A percentile compares a stretch with the other conserved stretches of the same genome.
Conservation (phyloP, 345 rosid genomes). For the Rhizophora apiculata region DNA sequence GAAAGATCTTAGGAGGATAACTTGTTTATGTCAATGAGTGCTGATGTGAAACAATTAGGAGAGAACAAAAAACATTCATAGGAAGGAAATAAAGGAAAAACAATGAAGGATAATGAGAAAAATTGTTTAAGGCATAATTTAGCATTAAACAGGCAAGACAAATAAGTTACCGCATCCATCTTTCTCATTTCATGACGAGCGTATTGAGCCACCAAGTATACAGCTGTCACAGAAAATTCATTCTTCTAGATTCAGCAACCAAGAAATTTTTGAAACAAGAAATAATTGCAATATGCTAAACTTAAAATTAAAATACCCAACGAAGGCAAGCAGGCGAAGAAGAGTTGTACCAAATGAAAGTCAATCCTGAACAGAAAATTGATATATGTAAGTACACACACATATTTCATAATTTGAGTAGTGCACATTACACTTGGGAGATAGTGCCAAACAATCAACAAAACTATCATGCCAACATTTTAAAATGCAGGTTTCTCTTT, state of each 20-base stretch:
- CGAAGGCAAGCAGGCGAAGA: slow-evolving; percentile 92
- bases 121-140: background rate
- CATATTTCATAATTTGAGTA: background rate
- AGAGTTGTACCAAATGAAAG: slow-evolving; percentile 91
- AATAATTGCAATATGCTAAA: slow-evolving; percentile 11
- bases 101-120: slow-evolving; percentile 1
- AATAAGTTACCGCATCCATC: slow-evolving; percentile 70
- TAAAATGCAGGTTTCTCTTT: background rate
- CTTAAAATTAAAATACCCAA: slow-evolving; percentile 50
- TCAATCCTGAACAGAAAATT: slow-evolving; percentile 60
- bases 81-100: background rate
- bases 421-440: background rate
- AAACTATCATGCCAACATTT: background rate
- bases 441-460: background rate
- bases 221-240: slow-evolving; percentile 48
- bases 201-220: slow-evolving; percentile 81
- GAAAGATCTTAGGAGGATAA: no score
- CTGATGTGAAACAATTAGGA: no score
- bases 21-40: no score
- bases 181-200: slow-evolving; percentile 74
- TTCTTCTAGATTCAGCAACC: slow-evolving; percentile 27
- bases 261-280: slow-evolving; percentile 5
- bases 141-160: background rate
- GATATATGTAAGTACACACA: slow-evolving; percentile 20
- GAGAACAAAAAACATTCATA: no score